These are phyloP conservation scores for Lolium perenne DNA, from an alignment of 176 grass and related monocot genomes.

Conservation along the genomic window DNA sequence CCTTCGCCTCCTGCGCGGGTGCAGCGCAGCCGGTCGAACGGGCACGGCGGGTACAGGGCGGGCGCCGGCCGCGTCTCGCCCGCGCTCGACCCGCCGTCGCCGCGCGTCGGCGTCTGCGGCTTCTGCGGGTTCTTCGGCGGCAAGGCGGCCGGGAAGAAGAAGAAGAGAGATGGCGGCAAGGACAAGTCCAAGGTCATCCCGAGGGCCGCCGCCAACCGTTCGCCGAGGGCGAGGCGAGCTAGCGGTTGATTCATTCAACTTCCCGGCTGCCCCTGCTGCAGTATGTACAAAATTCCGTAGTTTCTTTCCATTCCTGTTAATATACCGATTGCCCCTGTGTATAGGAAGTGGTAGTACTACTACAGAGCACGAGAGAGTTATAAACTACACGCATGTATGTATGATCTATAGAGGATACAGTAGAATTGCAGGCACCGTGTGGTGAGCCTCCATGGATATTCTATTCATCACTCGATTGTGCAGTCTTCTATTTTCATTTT, in stretches of 20 bases:
- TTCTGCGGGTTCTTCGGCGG: conserved; percentile 71
- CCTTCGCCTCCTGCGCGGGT: background rate
- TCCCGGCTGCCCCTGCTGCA: background rate
- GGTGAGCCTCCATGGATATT: conserved; percentile 10
- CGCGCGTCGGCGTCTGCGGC: conserved; percentile 70
- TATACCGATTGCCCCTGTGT: background rate
- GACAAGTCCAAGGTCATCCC: conserved; percentile 9
- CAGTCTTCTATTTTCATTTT: background rate
- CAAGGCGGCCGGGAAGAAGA: background rate
- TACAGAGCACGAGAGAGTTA: background rate
- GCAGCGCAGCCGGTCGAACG: conserved; percentile 42
- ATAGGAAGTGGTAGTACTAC: no score
- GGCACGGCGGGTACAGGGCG: conserved; percentile 58
- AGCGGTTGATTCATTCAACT: background rate
- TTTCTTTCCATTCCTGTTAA: background rate
- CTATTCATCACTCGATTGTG: background rate
- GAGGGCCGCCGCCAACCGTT: background rate
- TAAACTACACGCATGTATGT: background rate
- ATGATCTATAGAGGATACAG: conserved; percentile 11
- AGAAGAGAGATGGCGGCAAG: background rate
- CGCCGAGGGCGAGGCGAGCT: background rate
- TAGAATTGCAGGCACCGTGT: background rate
- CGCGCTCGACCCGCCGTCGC: conserved; percentile 78
- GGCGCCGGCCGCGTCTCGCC: conserved; percentile 55
- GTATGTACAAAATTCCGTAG: background rate